Evolutionary conservation across 345 rosid species (phyloP).

Genomic region (Orychophragmus violaceus): DNA sequence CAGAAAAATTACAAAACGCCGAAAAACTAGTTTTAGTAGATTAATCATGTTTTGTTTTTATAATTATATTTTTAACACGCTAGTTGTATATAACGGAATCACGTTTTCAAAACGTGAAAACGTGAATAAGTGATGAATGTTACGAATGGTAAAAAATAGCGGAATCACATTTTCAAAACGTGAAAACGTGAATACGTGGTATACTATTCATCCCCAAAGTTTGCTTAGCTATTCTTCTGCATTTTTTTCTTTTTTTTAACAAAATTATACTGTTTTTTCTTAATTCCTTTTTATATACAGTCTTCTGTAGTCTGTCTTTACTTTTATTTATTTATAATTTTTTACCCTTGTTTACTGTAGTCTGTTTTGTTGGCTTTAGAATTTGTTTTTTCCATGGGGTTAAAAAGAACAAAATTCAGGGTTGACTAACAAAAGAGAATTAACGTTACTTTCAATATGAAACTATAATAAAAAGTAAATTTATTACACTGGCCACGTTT

Average conservation of each 20-base stretch:
- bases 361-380: conserved; percentile 3
- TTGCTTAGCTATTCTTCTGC: not conserved
- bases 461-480: not conserved
- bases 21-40: no score
- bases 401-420: not conserved
- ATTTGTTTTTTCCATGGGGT: conserved; percentile 21
- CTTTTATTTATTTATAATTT: not conserved
- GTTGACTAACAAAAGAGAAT: conserved; percentile 6
- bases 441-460: not conserved
- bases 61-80: no score
- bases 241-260: not conserved
- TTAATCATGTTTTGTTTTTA: no score
- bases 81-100: no score
- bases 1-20: no score
- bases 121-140: no score
- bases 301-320: not conserved
- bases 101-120: no score
- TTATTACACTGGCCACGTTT: not conserved
- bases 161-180: no score
- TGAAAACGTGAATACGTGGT: no score
- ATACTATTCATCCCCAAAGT: no score
- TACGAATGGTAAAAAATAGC: no score
- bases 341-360: not conserved
- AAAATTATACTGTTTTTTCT: not conserved
- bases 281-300: not conserved